These are phyloP conservation scores for Glebionis coronaria DNA, from an alignment of 129 eudicot species.

Conservation along the genomic window DNA sequence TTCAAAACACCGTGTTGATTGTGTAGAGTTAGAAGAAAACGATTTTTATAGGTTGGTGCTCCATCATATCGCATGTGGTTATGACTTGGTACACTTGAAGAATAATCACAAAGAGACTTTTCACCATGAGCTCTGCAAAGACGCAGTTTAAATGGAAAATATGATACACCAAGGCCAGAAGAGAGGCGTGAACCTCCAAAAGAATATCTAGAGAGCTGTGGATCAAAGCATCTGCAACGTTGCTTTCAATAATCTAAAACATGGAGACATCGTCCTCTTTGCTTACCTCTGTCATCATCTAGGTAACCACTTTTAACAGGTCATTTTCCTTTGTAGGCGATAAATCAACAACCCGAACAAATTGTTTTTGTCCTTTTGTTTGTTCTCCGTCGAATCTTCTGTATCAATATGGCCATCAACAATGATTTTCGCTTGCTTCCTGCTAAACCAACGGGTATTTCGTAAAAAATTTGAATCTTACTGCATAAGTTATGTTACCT, in stretches of 20 bases:
- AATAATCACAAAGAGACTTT: slow-evolving; percentile 85
- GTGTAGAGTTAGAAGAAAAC: slow-evolving; percentile 31
- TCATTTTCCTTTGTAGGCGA: slow-evolving; percentile 60
- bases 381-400: too few species aligned
- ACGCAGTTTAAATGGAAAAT: slow-evolving; percentile 74
- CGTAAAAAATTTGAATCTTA: too few species aligned
- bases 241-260: slow-evolving; percentile 82
- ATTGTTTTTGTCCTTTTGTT: too few species aligned
- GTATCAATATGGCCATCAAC: too few species aligned
- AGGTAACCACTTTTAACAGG: slow-evolving; percentile 48
- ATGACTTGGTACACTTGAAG: slow-evolving; percentile 73
- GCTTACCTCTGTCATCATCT: slow-evolving; percentile 64
- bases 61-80: too few species aligned
- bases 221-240: slow-evolving; percentile 64
- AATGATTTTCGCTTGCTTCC: too few species aligned
- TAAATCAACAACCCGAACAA: slow-evolving; percentile 40
- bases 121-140: slow-evolving; percentile 72
- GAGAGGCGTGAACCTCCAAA: slow-evolving; percentile 60
- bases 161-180: slow-evolving; percentile 63
- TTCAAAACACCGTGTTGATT: slow-evolving; percentile 34
- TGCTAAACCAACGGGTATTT: too few species aligned
- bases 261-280: slow-evolving; percentile 80
- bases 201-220: slow-evolving; percentile 54
- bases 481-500: too few species aligned
- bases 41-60: slow-evolving; percentile 42